A percentile compares a stretch with the other conserved stretches of the same genome.
Conservation (phyloP, 345 rosid species). For the Aegle marmelos region DNA sequence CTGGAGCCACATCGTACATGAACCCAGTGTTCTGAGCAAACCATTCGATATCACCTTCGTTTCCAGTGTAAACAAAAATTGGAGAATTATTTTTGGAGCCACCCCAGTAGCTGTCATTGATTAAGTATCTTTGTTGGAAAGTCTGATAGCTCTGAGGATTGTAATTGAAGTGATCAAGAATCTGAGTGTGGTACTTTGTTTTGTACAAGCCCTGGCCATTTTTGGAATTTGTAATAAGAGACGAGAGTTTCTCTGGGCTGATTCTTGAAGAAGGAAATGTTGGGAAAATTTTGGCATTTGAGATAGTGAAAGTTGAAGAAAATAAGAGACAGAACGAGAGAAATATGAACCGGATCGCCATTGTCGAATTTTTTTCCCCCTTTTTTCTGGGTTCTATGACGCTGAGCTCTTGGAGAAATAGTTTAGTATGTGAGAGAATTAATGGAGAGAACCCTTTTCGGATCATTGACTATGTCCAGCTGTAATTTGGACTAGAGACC, state of each 20-base stretch:
- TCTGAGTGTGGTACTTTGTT: conserved; percentile 50
- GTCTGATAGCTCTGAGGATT: conserved; percentile 45
- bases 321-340: conserved; percentile 8
- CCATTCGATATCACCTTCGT: conserved; percentile 66
- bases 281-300: conserved; percentile 16
- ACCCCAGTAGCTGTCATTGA: conserved; percentile 49
- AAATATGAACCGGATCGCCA: conserved; percentile 9
- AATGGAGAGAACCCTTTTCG: background rate
- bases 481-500: background rate
- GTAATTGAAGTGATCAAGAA: conserved; percentile 62
- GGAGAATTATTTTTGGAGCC: conserved; percentile 42
- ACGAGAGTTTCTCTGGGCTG: conserved; percentile 19
- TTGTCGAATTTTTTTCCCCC: background rate
- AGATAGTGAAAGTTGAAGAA: background rate
- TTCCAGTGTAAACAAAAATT: conserved; percentile 59
- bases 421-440: background rate
- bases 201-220: conserved; percentile 18
- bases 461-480: background rate
- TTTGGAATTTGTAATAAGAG: background rate
- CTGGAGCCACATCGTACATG: conserved; percentile 50
- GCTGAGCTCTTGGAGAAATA: too few species aligned
- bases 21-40: conserved; percentile 60
- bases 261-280: conserved; percentile 31
- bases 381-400: background rate
- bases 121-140: conserved; percentile 49